Conservation (phyloP, 805 yeast species). For the Starmera amethionina region DNA sequence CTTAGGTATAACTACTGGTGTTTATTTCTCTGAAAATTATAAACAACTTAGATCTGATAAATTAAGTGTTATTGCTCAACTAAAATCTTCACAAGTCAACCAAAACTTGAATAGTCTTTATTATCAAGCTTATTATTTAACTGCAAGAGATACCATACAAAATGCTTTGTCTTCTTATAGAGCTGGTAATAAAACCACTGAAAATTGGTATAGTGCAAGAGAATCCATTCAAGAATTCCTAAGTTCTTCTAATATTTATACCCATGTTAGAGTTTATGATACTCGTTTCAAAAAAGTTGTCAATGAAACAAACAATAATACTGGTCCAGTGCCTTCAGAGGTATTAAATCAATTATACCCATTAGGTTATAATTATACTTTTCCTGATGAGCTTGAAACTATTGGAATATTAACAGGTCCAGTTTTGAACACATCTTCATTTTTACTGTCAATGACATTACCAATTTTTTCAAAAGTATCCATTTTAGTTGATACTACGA, state of each 20-base stretch:
- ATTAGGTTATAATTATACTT: constrained; percentile 32
- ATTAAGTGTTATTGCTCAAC: constrained; percentile 66
- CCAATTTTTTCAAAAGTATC: constrained; percentile 73
- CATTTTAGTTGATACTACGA: constrained; percentile 36
- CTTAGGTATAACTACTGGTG: constrained; percentile 66
- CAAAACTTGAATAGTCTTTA: constrained; percentile 56
- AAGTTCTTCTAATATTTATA: constrained; percentile 51
- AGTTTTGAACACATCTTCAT: constrained; percentile 31
- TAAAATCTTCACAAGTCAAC: constrained; percentile 69
- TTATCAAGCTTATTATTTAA: constrained; percentile 60
- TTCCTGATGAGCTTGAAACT: constrained; percentile 31
- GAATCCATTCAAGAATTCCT: constrained; percentile 50
- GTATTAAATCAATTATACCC: constrained; percentile 37
- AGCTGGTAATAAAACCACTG: constrained; percentile 60
- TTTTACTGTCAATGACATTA: constrained; percentile 64
- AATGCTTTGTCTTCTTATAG: constrained; percentile 48
- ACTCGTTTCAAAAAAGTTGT: constrained; percentile 39
- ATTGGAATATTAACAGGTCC: constrained; percentile 64
- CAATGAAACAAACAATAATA: constrained; percentile 29
- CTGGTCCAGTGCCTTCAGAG: constrained; percentile 24
- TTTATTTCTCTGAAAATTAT: constrained; percentile 59
- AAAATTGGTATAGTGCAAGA: constrained; percentile 36
- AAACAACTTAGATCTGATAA: constrained; percentile 58
- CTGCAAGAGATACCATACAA: constrained; percentile 52
- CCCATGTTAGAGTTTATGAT: constrained; percentile 61